Percentiles rank a stretch among this genome's conserved stretches.
These are phyloP conservation scores for Pichia nanzhaoensis DNA, from an alignment of 805 yeast species.

Conservation along the genomic window DNA sequence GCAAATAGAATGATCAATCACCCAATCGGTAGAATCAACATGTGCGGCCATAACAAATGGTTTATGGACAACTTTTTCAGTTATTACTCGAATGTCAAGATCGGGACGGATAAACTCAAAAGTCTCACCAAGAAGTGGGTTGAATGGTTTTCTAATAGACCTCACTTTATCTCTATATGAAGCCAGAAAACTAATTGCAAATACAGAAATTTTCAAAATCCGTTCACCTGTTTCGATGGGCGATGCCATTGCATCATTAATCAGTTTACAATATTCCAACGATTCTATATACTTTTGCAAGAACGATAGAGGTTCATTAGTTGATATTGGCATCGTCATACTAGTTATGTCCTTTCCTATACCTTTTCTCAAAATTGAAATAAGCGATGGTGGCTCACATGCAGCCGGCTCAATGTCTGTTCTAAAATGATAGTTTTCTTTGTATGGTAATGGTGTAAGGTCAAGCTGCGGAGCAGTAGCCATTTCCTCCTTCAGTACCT, in stretches of 20 bases:
- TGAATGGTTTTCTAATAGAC: constrained; percentile 83
- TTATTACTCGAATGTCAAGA: constrained; percentile 60
- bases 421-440: constrained; percentile 43
- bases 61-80: constrained; percentile 84
- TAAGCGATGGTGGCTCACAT: constrained; percentile 73
- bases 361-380: constrained; percentile 76
- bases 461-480: constrained; percentile 21
- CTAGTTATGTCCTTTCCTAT: constrained; percentile 87
- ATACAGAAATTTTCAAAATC: constrained; percentile 64
- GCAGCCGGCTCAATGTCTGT: constrained; percentile 50
- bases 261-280: constrained; percentile 65
- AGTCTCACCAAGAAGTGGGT: constrained; percentile 91
- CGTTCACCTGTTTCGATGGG: constrained; percentile 48
- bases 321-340: constrained; percentile 88
- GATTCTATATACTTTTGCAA: constrained; percentile 75
- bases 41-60: constrained; percentile 74
- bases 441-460: constrained; percentile 65
- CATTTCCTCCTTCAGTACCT: not conserved
- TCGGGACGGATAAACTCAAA: constrained; percentile 86
- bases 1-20: constrained; percentile 49
- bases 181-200: constrained; percentile 72
- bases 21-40: constrained; percentile 70
- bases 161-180: constrained; percentile 68
- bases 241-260: constrained; percentile 54
- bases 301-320: constrained; percentile 85